Percentiles rank a stretch among this genome's conserved stretches.
phyloP scores from a whole-genome alignment of 2,329 filamentous ascomycete species.

The Elsinoe necatrix region DNA sequence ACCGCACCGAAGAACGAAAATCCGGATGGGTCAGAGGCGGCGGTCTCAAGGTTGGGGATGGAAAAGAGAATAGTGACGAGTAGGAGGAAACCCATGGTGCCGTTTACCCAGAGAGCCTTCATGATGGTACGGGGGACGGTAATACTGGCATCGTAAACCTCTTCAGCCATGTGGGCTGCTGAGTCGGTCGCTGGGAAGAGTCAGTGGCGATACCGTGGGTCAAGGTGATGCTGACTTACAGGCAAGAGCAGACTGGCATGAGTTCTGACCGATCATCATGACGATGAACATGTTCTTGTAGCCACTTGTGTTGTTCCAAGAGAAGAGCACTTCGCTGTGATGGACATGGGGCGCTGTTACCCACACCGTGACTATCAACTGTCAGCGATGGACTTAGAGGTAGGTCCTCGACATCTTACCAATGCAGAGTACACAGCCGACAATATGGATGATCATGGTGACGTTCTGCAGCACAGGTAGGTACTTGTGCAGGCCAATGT shows the following conservation, averaged over 20 bases:
- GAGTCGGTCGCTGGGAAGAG: constrained; percentile 15
- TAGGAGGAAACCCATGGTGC: constrained; percentile 29
- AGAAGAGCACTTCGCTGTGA: constrained; percentile 29
- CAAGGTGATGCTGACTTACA: constrained; percentile 13
- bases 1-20: constrained; percentile 31
- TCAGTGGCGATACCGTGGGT: background rate
- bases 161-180: constrained; percentile 24
- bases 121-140: constrained; percentile 27
- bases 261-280: constrained; percentile 29
- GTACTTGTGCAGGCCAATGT: background rate
- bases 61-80: constrained; percentile 25
- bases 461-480: constrained; percentile 28
- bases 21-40: constrained; percentile 26
- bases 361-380: constrained; percentile 19
- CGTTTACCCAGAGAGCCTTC: constrained; percentile 26
- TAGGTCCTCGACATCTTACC: background rate
- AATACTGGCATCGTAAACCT: constrained; percentile 25
- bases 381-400: background rate
- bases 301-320: constrained; percentile 32
- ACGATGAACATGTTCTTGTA: constrained; percentile 30
- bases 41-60: constrained; percentile 25
- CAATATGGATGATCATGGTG: constrained; percentile 32
- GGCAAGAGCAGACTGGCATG: constrained; percentile 23
- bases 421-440: constrained; percentile 18
- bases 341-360: constrained; percentile 24